Conservation (phyloP, 176 grass and related monocot species). For the Olyra latifolia region DNA sequence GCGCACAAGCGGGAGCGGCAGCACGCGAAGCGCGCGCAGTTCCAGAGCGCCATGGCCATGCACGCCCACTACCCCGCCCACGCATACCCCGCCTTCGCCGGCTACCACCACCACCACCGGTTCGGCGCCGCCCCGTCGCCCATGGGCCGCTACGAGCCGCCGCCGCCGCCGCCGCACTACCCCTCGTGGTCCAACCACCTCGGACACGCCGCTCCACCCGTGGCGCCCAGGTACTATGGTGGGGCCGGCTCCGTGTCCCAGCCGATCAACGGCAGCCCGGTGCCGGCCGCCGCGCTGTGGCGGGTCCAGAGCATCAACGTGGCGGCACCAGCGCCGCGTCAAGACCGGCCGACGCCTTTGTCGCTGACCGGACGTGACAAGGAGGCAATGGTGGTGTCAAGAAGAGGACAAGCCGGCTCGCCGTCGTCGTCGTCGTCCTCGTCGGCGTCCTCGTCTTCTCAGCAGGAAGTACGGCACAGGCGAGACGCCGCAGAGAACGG, state of each 20-base stretch:
- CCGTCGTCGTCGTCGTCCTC: constrained; percentile 46
- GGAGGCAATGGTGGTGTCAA: constrained; percentile 38
- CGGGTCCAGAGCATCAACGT: constrained; percentile 40
- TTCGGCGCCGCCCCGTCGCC: constrained; percentile 22
- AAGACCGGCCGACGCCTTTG: constrained; percentile 39
- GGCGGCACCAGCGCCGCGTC: constrained; percentile 19
- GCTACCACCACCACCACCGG: constrained; percentile 42
- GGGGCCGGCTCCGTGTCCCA: constrained; percentile 57
- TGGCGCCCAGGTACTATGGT: constrained; percentile 49
- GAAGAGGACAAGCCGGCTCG: constrained; percentile 26
- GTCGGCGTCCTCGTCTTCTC: constrained; percentile 40
- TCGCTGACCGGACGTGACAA: constrained; percentile 33
- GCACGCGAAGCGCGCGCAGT: constrained; percentile 74
- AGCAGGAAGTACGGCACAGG: constrained; percentile 44
- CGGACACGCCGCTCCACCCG: background rate
- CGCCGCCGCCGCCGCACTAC: constrained; percentile 59
- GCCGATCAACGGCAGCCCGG: constrained; percentile 66
- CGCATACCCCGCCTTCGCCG: constrained; percentile 55
- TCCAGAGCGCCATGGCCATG: constrained; percentile 79
- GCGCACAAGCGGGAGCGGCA: constrained; percentile 85
- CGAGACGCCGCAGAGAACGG: constrained; percentile 37
- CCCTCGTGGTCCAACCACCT: constrained; percentile 56
- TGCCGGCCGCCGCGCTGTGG: constrained; percentile 49
- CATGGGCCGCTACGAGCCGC: constrained; percentile 46
- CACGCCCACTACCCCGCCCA: constrained; percentile 48